Evolutionary conservation across 257 asterid genomes (phyloP).

Genomic region (Cordia subcordata): DNA sequence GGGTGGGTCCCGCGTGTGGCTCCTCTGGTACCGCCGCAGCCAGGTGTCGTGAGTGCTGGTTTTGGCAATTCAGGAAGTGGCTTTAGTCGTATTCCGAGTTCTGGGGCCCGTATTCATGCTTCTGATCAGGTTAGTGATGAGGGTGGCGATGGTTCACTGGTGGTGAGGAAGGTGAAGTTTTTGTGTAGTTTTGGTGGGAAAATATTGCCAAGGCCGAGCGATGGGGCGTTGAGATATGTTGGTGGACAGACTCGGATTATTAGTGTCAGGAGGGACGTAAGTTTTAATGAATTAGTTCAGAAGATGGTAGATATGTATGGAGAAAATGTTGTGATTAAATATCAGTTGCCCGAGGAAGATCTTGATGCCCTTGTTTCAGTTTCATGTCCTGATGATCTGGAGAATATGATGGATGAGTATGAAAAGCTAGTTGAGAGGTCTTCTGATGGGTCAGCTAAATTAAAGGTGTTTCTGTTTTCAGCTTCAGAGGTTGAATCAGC

Average conservation of each 20-base stretch:
- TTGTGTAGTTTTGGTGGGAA: slow-evolving; percentile 98
- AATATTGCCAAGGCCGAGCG: slow-evolving; percentile 86
- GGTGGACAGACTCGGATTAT: slow-evolving; percentile 97
- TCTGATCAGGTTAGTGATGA: slow-evolving; percentile 69
- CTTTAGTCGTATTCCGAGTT: slow-evolving; percentile 20
- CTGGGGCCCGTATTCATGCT: slow-evolving; percentile 33
- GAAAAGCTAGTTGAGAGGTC: slow-evolving; percentile 74
- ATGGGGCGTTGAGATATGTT: slow-evolving; percentile 81
- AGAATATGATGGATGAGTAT: slow-evolving; percentile 98
- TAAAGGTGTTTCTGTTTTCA: slow-evolving; percentile 82
- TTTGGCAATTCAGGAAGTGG: slow-evolving; percentile 37
- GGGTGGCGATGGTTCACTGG: slow-evolving; percentile 61
- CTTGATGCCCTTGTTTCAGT: slow-evolving; percentile 94
- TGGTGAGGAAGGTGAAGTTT: slow-evolving; percentile 72
- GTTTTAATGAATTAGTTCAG: slow-evolving; percentile 54
- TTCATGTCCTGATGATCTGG: slow-evolving; percentile 91
- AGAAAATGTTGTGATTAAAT: slow-evolving; percentile 69
- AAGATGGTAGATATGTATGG: slow-evolving; percentile 56
- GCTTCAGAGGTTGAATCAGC: slow-evolving; percentile 68
- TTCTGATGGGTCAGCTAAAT: slow-evolving; percentile 75
- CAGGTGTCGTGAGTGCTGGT: slow-evolving; percentile 27
- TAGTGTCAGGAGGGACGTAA: slow-evolving; percentile 59
- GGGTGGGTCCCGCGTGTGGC: slow-evolving; percentile 65
- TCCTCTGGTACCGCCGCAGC: slow-evolving; percentile 31
- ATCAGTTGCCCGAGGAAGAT: slow-evolving; percentile 96